phyloP scores from a whole-genome alignment of 1,284 basidiomycete genomes.

The Caloboletus firmus region DNA sequence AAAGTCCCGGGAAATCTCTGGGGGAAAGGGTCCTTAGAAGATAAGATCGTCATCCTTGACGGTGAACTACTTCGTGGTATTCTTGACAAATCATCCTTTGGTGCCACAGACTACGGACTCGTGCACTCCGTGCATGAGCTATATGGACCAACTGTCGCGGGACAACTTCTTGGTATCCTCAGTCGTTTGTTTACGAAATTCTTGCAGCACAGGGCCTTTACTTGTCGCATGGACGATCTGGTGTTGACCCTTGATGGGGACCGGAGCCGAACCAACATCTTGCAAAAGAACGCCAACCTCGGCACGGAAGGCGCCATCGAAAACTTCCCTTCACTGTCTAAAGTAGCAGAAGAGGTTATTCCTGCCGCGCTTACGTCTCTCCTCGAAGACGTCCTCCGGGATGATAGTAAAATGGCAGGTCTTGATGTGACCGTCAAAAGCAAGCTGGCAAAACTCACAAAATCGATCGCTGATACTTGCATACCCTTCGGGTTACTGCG shows the following conservation, averaged over 20 bases:
- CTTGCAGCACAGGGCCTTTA: constrained; percentile 95
- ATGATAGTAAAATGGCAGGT: constrained; percentile 97
- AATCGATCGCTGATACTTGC: constrained; percentile 87
- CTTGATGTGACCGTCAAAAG: constrained; percentile 91
- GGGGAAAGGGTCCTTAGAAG: constrained; percentile 79
- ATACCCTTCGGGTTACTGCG: constrained; percentile 89
- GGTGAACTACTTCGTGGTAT: constrained; percentile 93
- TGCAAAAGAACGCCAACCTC: constrained; percentile 68
- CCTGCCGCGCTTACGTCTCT: constrained; percentile 53
- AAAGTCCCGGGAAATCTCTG: constrained; percentile 87
- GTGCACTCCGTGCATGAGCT: constrained; percentile 99
- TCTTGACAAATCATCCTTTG: constrained; percentile 97
- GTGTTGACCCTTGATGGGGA: constrained; percentile 87
- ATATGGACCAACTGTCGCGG: constrained; percentile 91
- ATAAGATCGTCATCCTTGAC: constrained; percentile 87
- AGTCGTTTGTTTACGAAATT: constrained; percentile 96
- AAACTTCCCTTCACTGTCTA: constrained; percentile 75
- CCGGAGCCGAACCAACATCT: constrained; percentile 63
- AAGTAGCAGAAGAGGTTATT: constrained; percentile 51
- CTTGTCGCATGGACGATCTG: constrained; percentile 98
- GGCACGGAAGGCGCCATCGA: constrained; percentile 89
- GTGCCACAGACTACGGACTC: constrained; percentile 93
- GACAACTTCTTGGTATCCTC: constrained; percentile 89
- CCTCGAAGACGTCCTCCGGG: constrained; percentile 95
- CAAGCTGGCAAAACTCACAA: constrained; percentile 81